These are phyloP conservation scores for Cordia subcordata DNA, from an alignment of 257 asterid genomes.

Conservation along the genomic window DNA sequence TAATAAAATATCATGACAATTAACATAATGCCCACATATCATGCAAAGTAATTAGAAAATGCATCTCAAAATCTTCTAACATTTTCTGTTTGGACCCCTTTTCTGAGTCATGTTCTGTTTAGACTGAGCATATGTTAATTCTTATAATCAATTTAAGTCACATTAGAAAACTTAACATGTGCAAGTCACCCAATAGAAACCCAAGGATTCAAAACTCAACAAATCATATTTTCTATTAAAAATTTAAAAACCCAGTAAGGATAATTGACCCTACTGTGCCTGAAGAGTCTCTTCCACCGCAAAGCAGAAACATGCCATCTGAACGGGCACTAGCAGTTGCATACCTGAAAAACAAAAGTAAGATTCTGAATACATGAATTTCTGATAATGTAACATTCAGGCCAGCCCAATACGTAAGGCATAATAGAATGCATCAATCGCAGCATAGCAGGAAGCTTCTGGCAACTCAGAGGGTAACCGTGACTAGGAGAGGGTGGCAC, in stretches of 20 bases:
- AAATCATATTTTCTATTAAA: not conserved
- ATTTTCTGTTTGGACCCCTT: too few relatives aligned
- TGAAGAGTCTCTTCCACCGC: constrained; percentile 98
- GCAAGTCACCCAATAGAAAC: not conserved
- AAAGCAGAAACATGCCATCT: constrained; percentile 98
- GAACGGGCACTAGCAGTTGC: constrained; percentile 99
- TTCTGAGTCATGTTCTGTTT: too few relatives aligned
- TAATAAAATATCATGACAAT: too few relatives aligned
- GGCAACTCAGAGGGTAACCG: not conserved
- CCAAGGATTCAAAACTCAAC: not conserved
- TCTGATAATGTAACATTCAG: not conserved
- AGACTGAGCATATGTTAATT: too few relatives aligned
- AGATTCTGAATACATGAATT: not conserved
- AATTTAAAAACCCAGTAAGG: constrained; percentile 5
- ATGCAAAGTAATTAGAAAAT: too few relatives aligned
- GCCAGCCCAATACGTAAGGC: not conserved
- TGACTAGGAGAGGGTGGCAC: constrained; percentile 11
- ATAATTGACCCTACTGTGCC: constrained; percentile 60
- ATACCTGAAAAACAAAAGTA: constrained; percentile 59
- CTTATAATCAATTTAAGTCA: too few relatives aligned
- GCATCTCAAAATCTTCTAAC: too few relatives aligned
- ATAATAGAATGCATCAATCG: not conserved
- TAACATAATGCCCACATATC: too few relatives aligned
- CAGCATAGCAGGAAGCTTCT: too few relatives aligned
- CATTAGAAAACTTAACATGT: too few relatives aligned